Percentiles rank a stretch among this genome's conserved stretches.
Conservation (phyloP, 2,329 filamentous ascomycete genomes). For the Aspergillus sp. region DNA sequence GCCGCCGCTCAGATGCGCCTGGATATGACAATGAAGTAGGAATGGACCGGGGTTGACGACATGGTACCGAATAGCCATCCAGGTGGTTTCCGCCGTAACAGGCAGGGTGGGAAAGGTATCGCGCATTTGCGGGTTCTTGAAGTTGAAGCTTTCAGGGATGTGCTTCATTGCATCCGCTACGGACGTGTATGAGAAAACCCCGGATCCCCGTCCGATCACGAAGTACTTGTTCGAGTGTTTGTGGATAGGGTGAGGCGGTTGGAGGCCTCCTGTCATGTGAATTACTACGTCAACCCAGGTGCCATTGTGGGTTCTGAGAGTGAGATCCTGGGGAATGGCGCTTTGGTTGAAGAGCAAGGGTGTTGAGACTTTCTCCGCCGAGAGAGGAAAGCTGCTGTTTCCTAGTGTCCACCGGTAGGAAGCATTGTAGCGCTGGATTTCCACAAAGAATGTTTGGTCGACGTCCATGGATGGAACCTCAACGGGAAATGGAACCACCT, state of each 20-base stretch:
- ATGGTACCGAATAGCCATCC: constrained; percentile 53
- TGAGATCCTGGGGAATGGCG: constrained; percentile 40
- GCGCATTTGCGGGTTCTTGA: constrained; percentile 50
- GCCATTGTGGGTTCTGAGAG: constrained; percentile 43
- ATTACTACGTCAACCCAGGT: constrained; percentile 57
- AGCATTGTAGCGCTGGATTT: constrained; percentile 25
- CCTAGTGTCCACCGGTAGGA: constrained; percentile 51
- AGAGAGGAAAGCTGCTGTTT: constrained; percentile 35
- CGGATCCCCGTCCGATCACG: constrained; percentile 49
- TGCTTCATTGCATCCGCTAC: constrained; percentile 50
- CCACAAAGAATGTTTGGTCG: constrained; percentile 43
- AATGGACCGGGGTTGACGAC: constrained; percentile 51
- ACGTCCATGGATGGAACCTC: constrained; percentile 37
- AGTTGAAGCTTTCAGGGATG: constrained; percentile 51
- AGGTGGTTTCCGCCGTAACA: constrained; percentile 27
- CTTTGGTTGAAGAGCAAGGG: constrained; percentile 47
- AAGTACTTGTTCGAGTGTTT: constrained; percentile 61
- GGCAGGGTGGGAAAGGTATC: constrained; percentile 45
- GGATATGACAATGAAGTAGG: constrained; percentile 55
- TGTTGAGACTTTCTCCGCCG: constrained; percentile 26
- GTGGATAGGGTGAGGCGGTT: constrained; percentile 59
- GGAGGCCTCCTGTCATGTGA: constrained; percentile 38
- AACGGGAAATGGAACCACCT: constrained; percentile 45
- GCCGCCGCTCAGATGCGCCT: constrained; percentile 50
- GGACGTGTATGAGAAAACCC: constrained; percentile 48